phyloP scores from a whole-genome alignment of 2,329 filamentous ascomycete species.

The Mycosphaerella sp. region DNA sequence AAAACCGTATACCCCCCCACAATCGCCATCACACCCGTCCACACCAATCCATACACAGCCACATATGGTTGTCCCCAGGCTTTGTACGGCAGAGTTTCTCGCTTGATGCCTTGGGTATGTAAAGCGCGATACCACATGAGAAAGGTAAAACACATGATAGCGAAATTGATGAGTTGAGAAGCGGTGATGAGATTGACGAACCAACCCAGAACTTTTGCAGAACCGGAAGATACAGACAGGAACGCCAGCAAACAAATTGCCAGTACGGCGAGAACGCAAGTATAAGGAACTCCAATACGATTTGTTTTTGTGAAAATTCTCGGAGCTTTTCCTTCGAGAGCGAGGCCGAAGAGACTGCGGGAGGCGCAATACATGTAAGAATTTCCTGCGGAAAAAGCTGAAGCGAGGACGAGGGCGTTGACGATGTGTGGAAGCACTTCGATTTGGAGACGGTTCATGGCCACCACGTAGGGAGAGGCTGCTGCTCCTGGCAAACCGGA shows the following conservation, averaged over 20 bases:
- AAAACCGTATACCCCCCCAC: conserved; percentile 73
- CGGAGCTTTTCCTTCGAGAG: conserved; percentile 52
- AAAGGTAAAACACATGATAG: conserved; percentile 62
- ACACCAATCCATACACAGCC: conserved; percentile 56
- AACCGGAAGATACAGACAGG: conserved; percentile 60
- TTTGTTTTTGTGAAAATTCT: conserved; percentile 54
- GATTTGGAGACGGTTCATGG: conserved; percentile 61
- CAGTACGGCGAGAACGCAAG: conserved; percentile 61
- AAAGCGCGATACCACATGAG: conserved; percentile 64
- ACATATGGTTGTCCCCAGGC: conserved; percentile 62
- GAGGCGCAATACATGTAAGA: conserved; percentile 62
- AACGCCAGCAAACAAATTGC: conserved; percentile 64
- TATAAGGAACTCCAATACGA: conserved; percentile 63
- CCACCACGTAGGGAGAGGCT: conserved; percentile 57
- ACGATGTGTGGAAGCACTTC: conserved; percentile 61
- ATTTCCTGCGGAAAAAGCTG: conserved; percentile 62
- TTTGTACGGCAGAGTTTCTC: conserved; percentile 60
- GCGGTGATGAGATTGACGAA: conserved; percentile 66
- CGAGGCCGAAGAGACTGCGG: conserved; percentile 59
- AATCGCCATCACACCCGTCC: conserved; percentile 66
- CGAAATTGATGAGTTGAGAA: conserved; percentile 66
- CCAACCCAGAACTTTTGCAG: conserved; percentile 63
- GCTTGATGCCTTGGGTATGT: conserved; percentile 59
- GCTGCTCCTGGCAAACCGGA: conserved; percentile 50
- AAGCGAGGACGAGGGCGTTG: conserved; percentile 58